Evolutionary conservation across 2,329 filamentous ascomycete species (phyloP).

Genomic region (Gyromitra esculenta): DNA sequence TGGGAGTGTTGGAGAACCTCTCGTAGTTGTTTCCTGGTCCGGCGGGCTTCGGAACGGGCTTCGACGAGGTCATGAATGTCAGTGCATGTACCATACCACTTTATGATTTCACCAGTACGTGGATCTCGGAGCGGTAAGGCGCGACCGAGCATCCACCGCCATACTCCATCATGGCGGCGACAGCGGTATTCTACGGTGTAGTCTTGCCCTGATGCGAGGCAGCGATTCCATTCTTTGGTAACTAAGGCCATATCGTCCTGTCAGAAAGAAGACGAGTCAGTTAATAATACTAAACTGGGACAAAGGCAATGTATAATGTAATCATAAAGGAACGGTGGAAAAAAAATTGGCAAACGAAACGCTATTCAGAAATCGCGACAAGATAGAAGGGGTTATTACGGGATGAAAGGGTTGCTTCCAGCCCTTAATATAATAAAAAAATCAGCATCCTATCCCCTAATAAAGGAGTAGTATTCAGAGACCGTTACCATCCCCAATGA

Average conservation of each 20-base stretch:
- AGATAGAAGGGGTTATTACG: slow-evolving; percentile 31
- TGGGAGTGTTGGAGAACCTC: slow-evolving; percentile 79
- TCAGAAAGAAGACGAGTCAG: slow-evolving; percentile 37
- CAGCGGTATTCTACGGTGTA: slow-evolving; percentile 78
- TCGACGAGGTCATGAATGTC: slow-evolving; percentile 80
- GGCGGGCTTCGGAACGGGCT: slow-evolving; percentile 72
- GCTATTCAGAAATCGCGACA: background rate
- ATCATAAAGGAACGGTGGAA: background rate
- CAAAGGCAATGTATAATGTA: slow-evolving; percentile 10
- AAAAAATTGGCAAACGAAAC: slow-evolving; percentile 10
- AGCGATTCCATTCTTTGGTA: slow-evolving; percentile 69
- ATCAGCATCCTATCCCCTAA: slow-evolving; percentile 11
- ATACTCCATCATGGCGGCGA: slow-evolving; percentile 72
- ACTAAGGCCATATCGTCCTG: slow-evolving; percentile 50
- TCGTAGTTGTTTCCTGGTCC: slow-evolving; percentile 74
- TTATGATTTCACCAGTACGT: slow-evolving; percentile 74
- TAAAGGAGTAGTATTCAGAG: background rate
- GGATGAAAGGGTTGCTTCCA: slow-evolving; percentile 50
- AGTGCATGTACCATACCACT: slow-evolving; percentile 83
- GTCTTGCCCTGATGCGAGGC: slow-evolving; percentile 72
- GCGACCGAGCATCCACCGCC: slow-evolving; percentile 80
- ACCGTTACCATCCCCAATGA: slow-evolving; percentile 69
- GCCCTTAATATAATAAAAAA: slow-evolving; percentile 23
- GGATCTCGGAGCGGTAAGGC: slow-evolving; percentile 74
- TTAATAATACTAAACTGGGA: slow-evolving; percentile 35